These are phyloP conservation scores for Sextonia rubra DNA, from an alignment of 164 flowering plant genomes.

Conservation along the genomic window DNA sequence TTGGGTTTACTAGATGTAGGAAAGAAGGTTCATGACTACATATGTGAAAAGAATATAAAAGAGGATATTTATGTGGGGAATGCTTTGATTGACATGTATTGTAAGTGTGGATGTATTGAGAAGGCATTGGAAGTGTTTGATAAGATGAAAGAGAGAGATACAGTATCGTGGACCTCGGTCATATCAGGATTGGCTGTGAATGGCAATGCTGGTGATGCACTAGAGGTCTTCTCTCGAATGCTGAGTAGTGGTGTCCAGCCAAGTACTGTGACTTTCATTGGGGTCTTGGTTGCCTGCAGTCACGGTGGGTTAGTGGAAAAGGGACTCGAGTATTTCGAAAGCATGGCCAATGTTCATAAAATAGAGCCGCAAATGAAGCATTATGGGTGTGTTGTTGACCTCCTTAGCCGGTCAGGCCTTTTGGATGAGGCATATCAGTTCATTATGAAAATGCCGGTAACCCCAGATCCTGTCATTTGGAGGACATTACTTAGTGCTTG, in stretches of 20 bases:
- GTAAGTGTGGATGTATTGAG: conserved; percentile 58
- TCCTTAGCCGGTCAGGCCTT: conserved; percentile 56
- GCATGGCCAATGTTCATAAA: conserved; percentile 44
- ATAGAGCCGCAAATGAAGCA: conserved; percentile 64
- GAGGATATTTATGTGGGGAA: conserved; percentile 55
- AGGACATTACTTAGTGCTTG: conserved; percentile 64
- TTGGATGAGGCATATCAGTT: conserved; percentile 51
- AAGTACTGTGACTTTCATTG: conserved; percentile 55
- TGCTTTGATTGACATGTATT: conserved; percentile 71
- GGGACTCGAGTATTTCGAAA: conserved; percentile 49
- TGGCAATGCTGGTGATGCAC: conserved; percentile 46
- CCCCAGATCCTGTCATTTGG: conserved; percentile 54
- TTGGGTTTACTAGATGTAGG: conserved; percentile 56
- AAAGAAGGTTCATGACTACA: conserved; percentile 42
- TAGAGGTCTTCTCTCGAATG: conserved; percentile 54
- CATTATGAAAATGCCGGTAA: conserved; percentile 43
- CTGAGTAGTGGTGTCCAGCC: conserved; percentile 42
- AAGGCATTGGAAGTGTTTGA: conserved; percentile 52
- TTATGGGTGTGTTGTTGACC: conserved; percentile 73
- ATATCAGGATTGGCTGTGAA: conserved; percentile 70
- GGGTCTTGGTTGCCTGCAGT: conserved; percentile 59
- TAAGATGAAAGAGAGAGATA: conserved; percentile 47
- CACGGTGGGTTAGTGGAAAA: conserved; percentile 62
- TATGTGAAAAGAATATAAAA: conserved; percentile 29
- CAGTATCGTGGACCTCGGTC: conserved; percentile 65